These are phyloP conservation scores for Pulveroboletus sp. DNA, from an alignment of 768 basidiomycete species.

Conservation along the genomic window DNA sequence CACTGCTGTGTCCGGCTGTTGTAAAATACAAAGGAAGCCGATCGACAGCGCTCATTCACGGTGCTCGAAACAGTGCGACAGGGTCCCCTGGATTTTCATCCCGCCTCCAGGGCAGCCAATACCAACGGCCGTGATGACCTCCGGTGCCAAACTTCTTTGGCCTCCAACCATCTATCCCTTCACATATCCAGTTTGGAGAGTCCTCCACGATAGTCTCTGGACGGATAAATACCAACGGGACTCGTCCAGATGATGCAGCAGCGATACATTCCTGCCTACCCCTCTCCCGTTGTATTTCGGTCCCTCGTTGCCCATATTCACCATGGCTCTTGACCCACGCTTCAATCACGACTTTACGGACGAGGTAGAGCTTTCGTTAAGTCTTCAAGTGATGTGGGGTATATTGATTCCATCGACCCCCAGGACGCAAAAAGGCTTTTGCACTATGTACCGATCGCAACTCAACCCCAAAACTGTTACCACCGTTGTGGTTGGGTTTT, in stretches of 20 bases:
- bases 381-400: background rate
- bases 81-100: conserved; percentile 2
- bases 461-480: conserved; percentile 1
- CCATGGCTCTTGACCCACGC: background rate
- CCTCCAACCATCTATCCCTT: conserved; percentile 15
- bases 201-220: conserved; percentile 15
- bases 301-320: background rate
- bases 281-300: background rate
- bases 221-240: conserved; percentile 16
- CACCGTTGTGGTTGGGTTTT: conserved; percentile 19
- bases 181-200: conserved; percentile 17
- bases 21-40: conserved; percentile 6
- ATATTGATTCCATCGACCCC: conserved; percentile 1
- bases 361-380: conserved; percentile 1
- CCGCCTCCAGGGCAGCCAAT: conserved; percentile 9
- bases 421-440: conserved; percentile 10
- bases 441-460: background rate
- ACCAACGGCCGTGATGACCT: conserved; percentile 10
- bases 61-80: conserved; percentile 10
- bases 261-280: conserved; percentile 2
- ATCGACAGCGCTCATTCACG: conserved; percentile 2
- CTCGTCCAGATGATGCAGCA: conserved; percentile 6
- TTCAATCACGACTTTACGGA: conserved; percentile 12
- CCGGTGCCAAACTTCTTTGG: conserved; percentile 13
- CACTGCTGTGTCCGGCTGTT: background rate